Evolutionary conservation across 2,329 filamentous ascomycete genomes (phyloP).

Genomic region (Neonectria hederae): DNA sequence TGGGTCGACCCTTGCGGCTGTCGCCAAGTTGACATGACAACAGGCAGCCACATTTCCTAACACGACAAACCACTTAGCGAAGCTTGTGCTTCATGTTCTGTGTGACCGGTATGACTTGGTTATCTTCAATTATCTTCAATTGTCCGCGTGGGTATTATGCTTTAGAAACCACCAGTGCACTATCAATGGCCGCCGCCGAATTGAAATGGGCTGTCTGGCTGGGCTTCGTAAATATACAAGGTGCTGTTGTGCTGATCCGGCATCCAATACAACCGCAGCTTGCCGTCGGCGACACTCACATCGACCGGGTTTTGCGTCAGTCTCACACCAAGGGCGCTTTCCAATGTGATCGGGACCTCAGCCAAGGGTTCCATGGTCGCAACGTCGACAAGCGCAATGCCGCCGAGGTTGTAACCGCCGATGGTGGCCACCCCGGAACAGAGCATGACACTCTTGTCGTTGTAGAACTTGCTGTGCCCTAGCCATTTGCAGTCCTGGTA

Average conservation of each 20-base stretch:
- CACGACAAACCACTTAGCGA: background rate
- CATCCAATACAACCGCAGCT: slow-evolving; percentile 56
- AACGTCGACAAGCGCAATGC: slow-evolving; percentile 58
- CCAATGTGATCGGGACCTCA: slow-evolving; percentile 56
- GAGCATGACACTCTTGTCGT: slow-evolving; percentile 55
- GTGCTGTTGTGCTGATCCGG: slow-evolving; percentile 58
- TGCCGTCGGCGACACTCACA: slow-evolving; percentile 54
- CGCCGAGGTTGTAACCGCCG: slow-evolving; percentile 50
- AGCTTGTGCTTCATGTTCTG: too few species aligned
- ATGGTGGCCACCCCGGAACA: slow-evolving; percentile 57
- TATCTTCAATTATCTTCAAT: too few species aligned
- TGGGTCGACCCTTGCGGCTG: slow-evolving; percentile 11
- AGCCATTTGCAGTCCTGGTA: slow-evolving; percentile 64
- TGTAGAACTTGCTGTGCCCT: slow-evolving; percentile 50
- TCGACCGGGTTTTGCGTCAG: slow-evolving; percentile 62
- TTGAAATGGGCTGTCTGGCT: slow-evolving; percentile 35
- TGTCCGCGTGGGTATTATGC: background rate
- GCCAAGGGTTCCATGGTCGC: slow-evolving; percentile 55
- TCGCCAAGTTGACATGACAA: slow-evolving; percentile 16
- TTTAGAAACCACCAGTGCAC: background rate
- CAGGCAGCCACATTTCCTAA: slow-evolving; percentile 28
- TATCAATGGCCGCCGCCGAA: slow-evolving; percentile 29
- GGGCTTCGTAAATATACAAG: slow-evolving; percentile 58
- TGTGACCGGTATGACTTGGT: too few species aligned
- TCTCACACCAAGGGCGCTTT: slow-evolving; percentile 49